Base-by-base conservation (phyloP, 257 asterid species). In the Solanum dulcamara region DNA sequence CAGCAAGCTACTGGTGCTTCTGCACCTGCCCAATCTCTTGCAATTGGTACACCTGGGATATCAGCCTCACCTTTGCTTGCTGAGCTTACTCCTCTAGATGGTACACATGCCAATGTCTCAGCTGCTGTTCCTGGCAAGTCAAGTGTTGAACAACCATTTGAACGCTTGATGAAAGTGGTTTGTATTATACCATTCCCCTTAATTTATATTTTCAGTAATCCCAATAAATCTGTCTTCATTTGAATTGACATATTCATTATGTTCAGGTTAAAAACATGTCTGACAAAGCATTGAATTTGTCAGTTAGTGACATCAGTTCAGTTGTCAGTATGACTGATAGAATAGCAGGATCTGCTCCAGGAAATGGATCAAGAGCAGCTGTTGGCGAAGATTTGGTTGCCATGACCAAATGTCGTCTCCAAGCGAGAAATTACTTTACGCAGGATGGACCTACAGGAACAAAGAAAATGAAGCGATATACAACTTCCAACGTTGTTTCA, bases 321-420 rank as follows among this genome's bases (percentile, higher is more conserved):
- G 98, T 96, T 86, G 96, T 96, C 88, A 94, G 98, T 81, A 94
- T 96, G 98, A 92, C 91, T 48, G 99, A 96, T 90, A 93, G 98
- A 91, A 93, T 96, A 60, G 98, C 99, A 46, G 99, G 99, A 87
- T 94, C 99, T 87, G 99, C 99, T 79, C 99, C 99, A 13, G 99
- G 98, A 50, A 96, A 96, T 92, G 99, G 99, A 81, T 96, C 99
- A 59, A 93, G 99, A 86, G 98, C 99, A 87, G 98, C 99, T 68
- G 97, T 93, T 12, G 98, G 99, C 57, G 99, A 96, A 90, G 99
- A 96, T 93, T 91, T 96, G 92, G 99, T 93, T 89, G 98, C 98
- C 67, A 92, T 96, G 99, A 94, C 99, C 70, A 96, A 92, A 87
- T 94, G 98, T 85, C 98, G 97, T 75, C 87, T 94, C 83, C 98